Conservation (phyloP, 1,284 basidiomycete species). For the Ustilago cynodontis region DNA sequence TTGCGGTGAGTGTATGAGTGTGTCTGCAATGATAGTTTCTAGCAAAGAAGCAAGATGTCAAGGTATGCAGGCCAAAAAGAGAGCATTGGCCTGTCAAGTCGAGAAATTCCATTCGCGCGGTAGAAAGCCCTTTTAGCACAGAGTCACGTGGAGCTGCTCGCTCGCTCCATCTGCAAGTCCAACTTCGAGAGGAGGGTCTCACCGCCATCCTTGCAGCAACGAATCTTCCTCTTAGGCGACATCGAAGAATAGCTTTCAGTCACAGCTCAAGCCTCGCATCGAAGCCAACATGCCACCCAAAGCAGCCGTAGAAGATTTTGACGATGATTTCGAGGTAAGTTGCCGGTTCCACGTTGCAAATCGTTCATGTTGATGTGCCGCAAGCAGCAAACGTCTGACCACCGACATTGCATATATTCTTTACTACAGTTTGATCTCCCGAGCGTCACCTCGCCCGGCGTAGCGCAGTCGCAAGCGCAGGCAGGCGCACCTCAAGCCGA, state of each 20-base stretch:
- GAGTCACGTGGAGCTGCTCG: conserved; percentile 29
- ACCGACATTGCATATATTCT: neutral
- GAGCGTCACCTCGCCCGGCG: conserved; percentile 46
- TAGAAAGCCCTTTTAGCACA: conserved; percentile 3
- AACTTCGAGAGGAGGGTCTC: neutral
- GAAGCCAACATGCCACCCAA: conserved; percentile 49
- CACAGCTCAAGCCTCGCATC: neutral
- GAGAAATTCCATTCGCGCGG: conserved; percentile 44
- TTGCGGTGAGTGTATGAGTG: neutral
- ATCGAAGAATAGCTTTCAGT: neutral
- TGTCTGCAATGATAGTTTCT: neutral
- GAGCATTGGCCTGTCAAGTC: conserved; percentile 7
- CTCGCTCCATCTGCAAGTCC: conserved; percentile 19
- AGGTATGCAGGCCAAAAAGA: neutral
- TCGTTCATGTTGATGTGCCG: neutral
- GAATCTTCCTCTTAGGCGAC: neutral
- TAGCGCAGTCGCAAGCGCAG: conserved; percentile 29
- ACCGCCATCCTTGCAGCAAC: conserved; percentile 1
- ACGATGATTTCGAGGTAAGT: conserved; percentile 69
- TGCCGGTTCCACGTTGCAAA: neutral
- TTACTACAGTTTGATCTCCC: conserved; percentile 59
- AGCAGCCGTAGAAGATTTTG: conserved; percentile 66
- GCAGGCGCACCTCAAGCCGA: conserved; percentile 39
- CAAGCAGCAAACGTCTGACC: conserved; percentile 8
- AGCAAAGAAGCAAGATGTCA: too few species aligned